Base-by-base conservation (phyloP, 768 basidiomycete species). In the Nidularia pulvinata region DNA sequence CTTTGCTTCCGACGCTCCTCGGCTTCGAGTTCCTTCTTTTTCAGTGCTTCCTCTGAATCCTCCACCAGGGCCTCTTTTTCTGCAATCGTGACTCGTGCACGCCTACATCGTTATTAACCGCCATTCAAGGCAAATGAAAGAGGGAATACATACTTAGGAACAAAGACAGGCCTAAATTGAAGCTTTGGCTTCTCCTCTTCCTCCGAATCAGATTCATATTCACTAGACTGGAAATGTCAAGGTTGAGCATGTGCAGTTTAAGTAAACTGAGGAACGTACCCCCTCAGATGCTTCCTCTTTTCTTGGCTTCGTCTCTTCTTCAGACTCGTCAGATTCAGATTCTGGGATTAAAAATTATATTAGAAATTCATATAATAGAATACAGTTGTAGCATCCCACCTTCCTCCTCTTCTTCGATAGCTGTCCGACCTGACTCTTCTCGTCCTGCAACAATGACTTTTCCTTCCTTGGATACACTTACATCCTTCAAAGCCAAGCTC, bases 81-180 rank as follows among this genome's bases (percentile, higher is more conserved):
- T 30, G 75, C 75, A 36, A 94, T 77, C 0, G 93, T 95, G 19
- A 63, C 82, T 32, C 90, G 82, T n/a, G 80, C 87, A 14, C 89
- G 89, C 70, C 92, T 93, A 49, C 14, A 5, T 59, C 25, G 60
- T 45, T 51, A 59, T 57, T 45, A 43, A 52, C 5, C 48, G 42
- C 48, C 9, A 11, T 11, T 30, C 48, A 13, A 51, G 54, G 46
- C 25, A 36, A 32, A 13, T 33, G 22, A 48, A 25, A 46, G 11
- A 35, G 49, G 32, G 33, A 35, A 2, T 48, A 71, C 88, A 54
- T 65, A 95, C 95, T 98, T 98, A 51, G 91, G 91, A 14, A 98
- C 84, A 68, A 98, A 99, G 0, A 96, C 90, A 2, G 97, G 97
- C 57, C 95, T 79, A 69, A 96, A 94, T 57, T 87, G 83, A 5